Evolutionary conservation across 192 early-diverging fungal genomes (phyloP).

Genomic region (Coemansia sp.): DNA sequence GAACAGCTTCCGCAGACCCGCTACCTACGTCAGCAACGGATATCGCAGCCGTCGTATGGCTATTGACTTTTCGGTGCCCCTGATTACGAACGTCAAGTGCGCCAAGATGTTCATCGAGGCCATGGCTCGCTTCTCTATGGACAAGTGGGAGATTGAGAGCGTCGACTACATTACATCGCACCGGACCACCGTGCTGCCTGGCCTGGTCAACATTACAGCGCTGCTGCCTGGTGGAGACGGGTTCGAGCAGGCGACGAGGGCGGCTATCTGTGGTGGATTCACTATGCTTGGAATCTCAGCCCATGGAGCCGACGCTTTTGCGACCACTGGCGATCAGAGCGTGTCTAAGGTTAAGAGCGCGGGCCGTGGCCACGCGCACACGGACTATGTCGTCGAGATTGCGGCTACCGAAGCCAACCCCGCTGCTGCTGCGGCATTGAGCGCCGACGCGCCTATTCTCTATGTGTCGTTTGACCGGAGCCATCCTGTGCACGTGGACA

Average conservation of each 20-base stretch:
- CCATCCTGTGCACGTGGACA: constrained; percentile 53
- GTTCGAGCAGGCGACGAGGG: constrained; percentile 69
- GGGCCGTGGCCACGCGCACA: constrained; percentile 63
- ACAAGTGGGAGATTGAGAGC: constrained; percentile 72
- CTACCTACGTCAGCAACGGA: constrained; percentile 92
- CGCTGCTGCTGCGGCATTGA: constrained; percentile 54
- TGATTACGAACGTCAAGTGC: constrained; percentile 99
- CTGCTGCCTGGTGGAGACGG: constrained; percentile 52
- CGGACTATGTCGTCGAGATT: constrained; percentile 77
- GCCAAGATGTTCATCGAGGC: constrained; percentile 99
- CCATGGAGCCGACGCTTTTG: constrained; percentile 43
- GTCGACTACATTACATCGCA: constrained; percentile 94
- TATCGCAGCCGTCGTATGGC: constrained; percentile 97
- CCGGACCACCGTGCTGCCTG: constrained; percentile 82
- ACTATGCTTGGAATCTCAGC: constrained; percentile 74
- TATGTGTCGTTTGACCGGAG: constrained; percentile 64
- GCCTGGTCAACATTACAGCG: constrained; percentile 83
- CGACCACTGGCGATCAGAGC: constrained; percentile 27
- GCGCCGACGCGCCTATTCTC: constrained; percentile 58
- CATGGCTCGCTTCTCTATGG: constrained; percentile 66
- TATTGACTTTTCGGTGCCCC: constrained; percentile 93
- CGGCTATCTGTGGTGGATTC: constrained; percentile 86
- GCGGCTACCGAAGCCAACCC: constrained; percentile 73
- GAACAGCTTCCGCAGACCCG: constrained; percentile 95
- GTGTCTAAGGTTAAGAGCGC: constrained; percentile 58